Evolutionary conservation across 2,329 filamentous ascomycete genomes (phyloP), one percentile per base, ranked within the genome.

Genomic region (Triangularia setosa): DNA sequence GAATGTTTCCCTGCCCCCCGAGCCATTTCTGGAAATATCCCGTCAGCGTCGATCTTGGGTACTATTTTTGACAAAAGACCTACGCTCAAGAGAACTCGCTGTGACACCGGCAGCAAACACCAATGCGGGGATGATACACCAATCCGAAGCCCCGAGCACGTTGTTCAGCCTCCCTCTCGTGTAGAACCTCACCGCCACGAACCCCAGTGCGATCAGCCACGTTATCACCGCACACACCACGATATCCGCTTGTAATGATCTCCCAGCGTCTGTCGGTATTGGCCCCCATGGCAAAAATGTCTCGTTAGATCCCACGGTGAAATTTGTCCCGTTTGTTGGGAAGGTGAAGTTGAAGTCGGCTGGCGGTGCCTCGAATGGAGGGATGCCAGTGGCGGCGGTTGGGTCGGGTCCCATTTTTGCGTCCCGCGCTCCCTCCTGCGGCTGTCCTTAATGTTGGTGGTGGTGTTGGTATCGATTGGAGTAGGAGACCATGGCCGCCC

Each of bases 171-270:
- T 65, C 4, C 72, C 69, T 58, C 77, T 69, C 8, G 78, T 79
- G 65, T 77, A 79, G 58, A 80, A 73, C 7, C 78, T 76, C n/a
- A 77, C 61, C 2, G 65, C 66, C n/a, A 78, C 74, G 53, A 79
- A 73, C 0, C 70, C 40, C 11, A 72, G 72, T 2, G 74, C 72
- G 18, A 79, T 69, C 11, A 73, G n/a, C 64, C 70, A 69, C 7
- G 71, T 73, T 25, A 74, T 53, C 8, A 72, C 44, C 4, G 72
- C 60, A 62, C 71, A 72, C 4, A 64, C 72, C 23, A 72, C 69
- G 33, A 75, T 70, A 58, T 71, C 69, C 3, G 67, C 58, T 35
- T 73, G 71, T 0, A 70, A 66, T 0, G 69, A 67, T 23, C 69
- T 35, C 30, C 68, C 62, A 4, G 65, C 24, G 18, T 71, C 28